Conservation (phyloP, 164 flowering plant species). For the Magnolia officinalis region DNA sequence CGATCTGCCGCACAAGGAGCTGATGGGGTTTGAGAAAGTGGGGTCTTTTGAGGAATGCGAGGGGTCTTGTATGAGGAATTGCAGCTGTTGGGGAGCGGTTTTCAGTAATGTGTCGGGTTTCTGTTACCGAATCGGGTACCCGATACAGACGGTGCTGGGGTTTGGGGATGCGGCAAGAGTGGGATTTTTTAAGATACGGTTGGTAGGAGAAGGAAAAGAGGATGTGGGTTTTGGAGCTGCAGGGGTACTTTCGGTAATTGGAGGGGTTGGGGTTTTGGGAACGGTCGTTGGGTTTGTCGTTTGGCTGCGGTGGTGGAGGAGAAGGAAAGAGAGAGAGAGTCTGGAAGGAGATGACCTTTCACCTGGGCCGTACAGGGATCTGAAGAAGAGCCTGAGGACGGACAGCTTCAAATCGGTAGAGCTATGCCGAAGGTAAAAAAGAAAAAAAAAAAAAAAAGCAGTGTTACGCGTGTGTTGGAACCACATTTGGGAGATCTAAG, state of each 20-base stretch:
- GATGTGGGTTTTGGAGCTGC: conserved; percentile 27
- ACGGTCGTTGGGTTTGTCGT: conserved; percentile 31
- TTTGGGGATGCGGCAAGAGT: conserved; percentile 50
- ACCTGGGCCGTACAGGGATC: conserved; percentile 63
- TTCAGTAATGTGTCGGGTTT: conserved; percentile 72
- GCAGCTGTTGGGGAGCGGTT: conserved; percentile 83
- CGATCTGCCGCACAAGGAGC: conserved; percentile 74
- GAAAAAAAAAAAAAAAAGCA: not conserved
- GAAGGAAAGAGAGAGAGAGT: conserved; percentile 3
- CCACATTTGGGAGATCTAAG: not conserved
- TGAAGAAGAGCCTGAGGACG: conserved; percentile 25
- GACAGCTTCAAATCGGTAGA: conserved; percentile 60
- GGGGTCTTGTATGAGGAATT: conserved; percentile 52
- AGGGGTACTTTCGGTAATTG: conserved; percentile 33
- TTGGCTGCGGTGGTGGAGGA: conserved; percentile 37
- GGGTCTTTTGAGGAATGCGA: conserved; percentile 52
- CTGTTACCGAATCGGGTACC: conserved; percentile 69
- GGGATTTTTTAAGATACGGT: conserved; percentile 63
- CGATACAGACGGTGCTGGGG: conserved; percentile 57
- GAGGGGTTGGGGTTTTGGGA: conserved; percentile 20
- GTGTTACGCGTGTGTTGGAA: not conserved
- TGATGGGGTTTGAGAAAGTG: conserved; percentile 47
- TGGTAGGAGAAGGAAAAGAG: conserved; percentile 17
- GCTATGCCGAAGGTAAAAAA: conserved; percentile 24
- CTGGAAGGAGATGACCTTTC: conserved; percentile 39